Evolutionary conservation across 805 yeast species (phyloP), one percentile per base, ranked within the genome.

Genomic region (Candida quercuum): DNA sequence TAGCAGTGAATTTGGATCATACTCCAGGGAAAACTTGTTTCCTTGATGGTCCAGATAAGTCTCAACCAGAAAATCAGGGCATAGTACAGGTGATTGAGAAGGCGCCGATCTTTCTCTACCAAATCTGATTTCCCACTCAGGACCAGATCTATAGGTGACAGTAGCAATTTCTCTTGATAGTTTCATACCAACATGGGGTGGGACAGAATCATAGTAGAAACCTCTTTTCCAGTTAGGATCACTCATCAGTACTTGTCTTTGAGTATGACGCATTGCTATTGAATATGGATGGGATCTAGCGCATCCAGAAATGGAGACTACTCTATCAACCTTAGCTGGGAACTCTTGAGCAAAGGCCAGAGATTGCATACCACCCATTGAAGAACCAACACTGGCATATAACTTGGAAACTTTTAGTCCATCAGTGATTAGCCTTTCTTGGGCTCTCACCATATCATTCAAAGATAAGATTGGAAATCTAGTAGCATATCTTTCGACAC

Each of bases 311-410:
- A 89, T 85, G n/a, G 86, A 74, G 1, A 87, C 75, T 3, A 89
- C 71, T 37, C 81, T 78, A 6, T 71, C 73, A 3, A 88, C 96
- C 39, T 70, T 74, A 33, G 81, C 80, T 1, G 94, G 84, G 51
- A 84, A 89, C 53, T 84, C 95, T 56, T 77, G 72, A 1, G 87
- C 95, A 59, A 78, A 86, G 0, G 96, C 95, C 38, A 89, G 69
- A 8, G 91, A 80, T 63, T 88, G 96, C 96, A 89, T 87, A n/a
- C 96, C 97, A n/a, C 97, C 97, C 94, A 89, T 86, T 0, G 95
- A 86, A 3, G 95, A 81, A 6, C 97, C 97, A 7, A 89, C 77
- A 2, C 86, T 74, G 2, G 95, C 95, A 58, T 77, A 75, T 19
- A 89, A 61, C 55, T 76, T 81, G 2, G 50, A 33, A 22, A 83